Conservation (phyloP, 495 filamentous ascomycete species). For the Trichocladium antarcticum region DNA sequence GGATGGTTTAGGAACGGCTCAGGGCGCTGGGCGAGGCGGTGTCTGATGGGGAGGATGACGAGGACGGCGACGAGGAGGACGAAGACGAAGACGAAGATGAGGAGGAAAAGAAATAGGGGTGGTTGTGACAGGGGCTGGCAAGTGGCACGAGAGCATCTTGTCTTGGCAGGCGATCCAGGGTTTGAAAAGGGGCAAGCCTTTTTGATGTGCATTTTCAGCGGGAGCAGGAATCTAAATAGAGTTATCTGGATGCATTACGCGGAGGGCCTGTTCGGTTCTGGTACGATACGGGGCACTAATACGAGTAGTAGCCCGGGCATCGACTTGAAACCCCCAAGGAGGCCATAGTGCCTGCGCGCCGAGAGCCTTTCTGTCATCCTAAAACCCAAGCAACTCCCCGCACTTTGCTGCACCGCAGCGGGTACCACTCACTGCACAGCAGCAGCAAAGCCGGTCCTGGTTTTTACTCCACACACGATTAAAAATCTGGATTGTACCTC, state of each 20-base stretch:
- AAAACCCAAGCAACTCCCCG: background rate
- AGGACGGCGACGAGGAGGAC: conserved; percentile 52
- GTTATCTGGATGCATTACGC: background rate
- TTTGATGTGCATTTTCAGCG: background rate
- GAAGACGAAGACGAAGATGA: conserved; percentile 41
- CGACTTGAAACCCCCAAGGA: no score
- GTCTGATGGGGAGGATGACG: conserved; percentile 69
- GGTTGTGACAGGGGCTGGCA: no score
- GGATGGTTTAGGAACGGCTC: conserved; percentile 49
- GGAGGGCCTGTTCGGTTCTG: no score
- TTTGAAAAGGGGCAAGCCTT: background rate
- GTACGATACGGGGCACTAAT: no score
- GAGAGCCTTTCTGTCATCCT: no score
- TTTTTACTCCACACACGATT: background rate
- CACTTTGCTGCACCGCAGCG: background rate
- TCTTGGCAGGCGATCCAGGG: background rate
- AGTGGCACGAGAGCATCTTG: background rate
- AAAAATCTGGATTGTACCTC: background rate
- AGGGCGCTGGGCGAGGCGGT: conserved; percentile 61
- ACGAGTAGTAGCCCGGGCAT: no score
- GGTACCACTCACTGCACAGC: no score
- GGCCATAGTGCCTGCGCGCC: no score
- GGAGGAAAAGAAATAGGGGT: conserved; percentile 1
- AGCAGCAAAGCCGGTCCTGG: no score
- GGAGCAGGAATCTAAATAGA: background rate